Percentiles rank a stretch among this genome's conserved stretches.
Conservation (phyloP, 345 rosid species). For the Cardamine resedifolia region DNA sequence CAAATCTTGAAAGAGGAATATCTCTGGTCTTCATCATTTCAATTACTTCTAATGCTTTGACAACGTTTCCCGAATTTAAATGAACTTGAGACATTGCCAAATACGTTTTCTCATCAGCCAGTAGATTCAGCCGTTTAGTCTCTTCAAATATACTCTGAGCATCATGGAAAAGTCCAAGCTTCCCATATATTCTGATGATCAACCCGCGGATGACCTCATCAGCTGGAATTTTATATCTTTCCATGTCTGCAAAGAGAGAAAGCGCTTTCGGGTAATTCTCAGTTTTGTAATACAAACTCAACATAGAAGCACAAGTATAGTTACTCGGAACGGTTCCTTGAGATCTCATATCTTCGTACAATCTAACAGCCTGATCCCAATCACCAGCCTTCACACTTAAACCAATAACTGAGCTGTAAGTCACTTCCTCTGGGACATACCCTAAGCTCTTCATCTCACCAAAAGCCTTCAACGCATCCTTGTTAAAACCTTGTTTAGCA, state of each 20-base stretch:
- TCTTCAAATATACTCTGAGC: slow-evolving; percentile 73
- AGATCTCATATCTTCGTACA: slow-evolving; percentile 77
- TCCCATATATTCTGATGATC: slow-evolving; percentile 88
- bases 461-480: slow-evolving; percentile 62
- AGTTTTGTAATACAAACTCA: slow-evolving; percentile 69
- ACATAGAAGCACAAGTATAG: slow-evolving; percentile 92
- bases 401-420: slow-evolving; percentile 71
- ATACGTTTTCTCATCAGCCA: slow-evolving; percentile 81
- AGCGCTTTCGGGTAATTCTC: slow-evolving; percentile 81
- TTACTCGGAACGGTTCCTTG: slow-evolving; percentile 70
- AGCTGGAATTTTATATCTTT: slow-evolving; percentile 50
- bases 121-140: slow-evolving; percentile 54
- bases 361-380: slow-evolving; percentile 54
- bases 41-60: slow-evolving; percentile 62
- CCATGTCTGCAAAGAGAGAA: slow-evolving; percentile 85
- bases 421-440: slow-evolving; percentile 76
- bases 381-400: slow-evolving; percentile 50
- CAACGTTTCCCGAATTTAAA: slow-evolving; percentile 59
- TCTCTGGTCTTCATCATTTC: slow-evolving; percentile 67
- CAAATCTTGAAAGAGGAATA: slow-evolving; percentile 73
- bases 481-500: slow-evolving; percentile 54
- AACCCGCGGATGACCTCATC: slow-evolving; percentile 92
- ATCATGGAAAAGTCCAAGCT: slow-evolving; percentile 79
- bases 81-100: slow-evolving; percentile 91
- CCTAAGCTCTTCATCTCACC: slow-evolving; percentile 68